Evolutionary conservation across 2,329 filamentous ascomycete species (phyloP).

Genomic region (Fusarium pseudoanthophilum): DNA sequence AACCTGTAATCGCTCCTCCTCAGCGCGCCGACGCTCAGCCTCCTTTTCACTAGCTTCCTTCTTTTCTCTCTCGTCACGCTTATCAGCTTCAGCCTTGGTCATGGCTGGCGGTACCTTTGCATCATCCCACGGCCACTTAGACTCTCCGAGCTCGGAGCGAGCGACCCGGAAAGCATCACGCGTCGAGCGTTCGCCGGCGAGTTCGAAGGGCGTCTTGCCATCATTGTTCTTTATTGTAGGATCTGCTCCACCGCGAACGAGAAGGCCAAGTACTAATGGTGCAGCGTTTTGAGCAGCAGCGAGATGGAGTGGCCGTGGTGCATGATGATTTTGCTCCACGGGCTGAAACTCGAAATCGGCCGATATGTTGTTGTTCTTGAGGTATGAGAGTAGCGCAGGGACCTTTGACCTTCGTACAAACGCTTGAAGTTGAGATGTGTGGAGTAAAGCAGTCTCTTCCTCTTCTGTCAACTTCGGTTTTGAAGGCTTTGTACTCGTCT

Average conservation of each 20-base stretch:
- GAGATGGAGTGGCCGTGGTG: conserved; percentile 85
- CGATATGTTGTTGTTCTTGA: conserved; percentile 78
- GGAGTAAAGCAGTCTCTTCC: conserved; percentile 82
- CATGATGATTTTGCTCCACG: conserved; percentile 77
- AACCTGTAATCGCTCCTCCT: conserved; percentile 76
- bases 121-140: conserved; percentile 79
- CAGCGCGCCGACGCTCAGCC: conserved; percentile 74
- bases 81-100: conserved; percentile 75
- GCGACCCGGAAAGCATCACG: conserved; percentile 93
- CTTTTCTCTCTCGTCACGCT: conserved; percentile 75
- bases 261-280: conserved; percentile 79
- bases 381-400: conserved; percentile 85
- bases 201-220: conserved; percentile 86
- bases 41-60: conserved; percentile 75
- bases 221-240: conserved; percentile 77
- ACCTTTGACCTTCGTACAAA: conserved; percentile 90
- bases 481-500: conserved; percentile 60
- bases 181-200: conserved; percentile 85
- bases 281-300: conserved; percentile 84
- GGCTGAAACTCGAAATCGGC: conserved; percentile 82
- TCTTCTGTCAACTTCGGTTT: conserved; percentile 79
- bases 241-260: conserved; percentile 79
- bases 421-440: conserved; percentile 89
- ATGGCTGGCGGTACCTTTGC: conserved; percentile 79
- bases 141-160: conserved; percentile 82